Percentiles rank a stretch among this genome's conserved stretches.
phyloP scores from a whole-genome alignment of 73 alveolate species.

The Halteria grandinella region DNA sequence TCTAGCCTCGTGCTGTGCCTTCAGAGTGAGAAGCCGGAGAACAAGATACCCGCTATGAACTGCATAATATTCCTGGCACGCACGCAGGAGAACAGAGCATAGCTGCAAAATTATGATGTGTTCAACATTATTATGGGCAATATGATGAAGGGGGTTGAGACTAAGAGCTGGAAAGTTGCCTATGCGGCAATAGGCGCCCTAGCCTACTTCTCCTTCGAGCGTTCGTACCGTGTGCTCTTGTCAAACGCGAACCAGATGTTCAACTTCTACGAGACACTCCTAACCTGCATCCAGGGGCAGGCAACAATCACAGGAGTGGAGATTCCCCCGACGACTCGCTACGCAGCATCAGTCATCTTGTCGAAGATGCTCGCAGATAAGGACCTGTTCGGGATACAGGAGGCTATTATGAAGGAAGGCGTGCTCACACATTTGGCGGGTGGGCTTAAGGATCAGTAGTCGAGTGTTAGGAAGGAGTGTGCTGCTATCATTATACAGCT shows the following conservation, averaged over 20 bases:
- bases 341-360: constrained; percentile 55
- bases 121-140: constrained; percentile 57
- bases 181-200: constrained; percentile 61
- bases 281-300: constrained; percentile 39
- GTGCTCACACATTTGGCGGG: constrained; percentile 31
- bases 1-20: constrained; percentile 47
- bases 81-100: constrained; percentile 48
- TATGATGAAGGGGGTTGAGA: constrained; percentile 46
- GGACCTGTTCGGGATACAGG: constrained; percentile 56
- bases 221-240: constrained; percentile 43
- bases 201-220: constrained; percentile 56
- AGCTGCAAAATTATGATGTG: constrained; percentile 54
- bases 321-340: constrained; percentile 51
- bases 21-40: constrained; percentile 52
- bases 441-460: constrained; percentile 58
- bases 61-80: constrained; percentile 49
- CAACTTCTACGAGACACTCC: constrained; percentile 60
- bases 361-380: constrained; percentile 52
- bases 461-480: constrained; percentile 56
- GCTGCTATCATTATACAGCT: constrained; percentile 36
- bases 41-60: constrained; percentile 55
- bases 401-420: constrained; percentile 46
- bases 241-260: constrained; percentile 59
- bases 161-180: constrained; percentile 27
- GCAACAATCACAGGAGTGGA: constrained; percentile 1